phyloP scores from a whole-genome alignment of 2,329 filamentous ascomycete genomes.

The Ophiostoma sp. region DNA sequence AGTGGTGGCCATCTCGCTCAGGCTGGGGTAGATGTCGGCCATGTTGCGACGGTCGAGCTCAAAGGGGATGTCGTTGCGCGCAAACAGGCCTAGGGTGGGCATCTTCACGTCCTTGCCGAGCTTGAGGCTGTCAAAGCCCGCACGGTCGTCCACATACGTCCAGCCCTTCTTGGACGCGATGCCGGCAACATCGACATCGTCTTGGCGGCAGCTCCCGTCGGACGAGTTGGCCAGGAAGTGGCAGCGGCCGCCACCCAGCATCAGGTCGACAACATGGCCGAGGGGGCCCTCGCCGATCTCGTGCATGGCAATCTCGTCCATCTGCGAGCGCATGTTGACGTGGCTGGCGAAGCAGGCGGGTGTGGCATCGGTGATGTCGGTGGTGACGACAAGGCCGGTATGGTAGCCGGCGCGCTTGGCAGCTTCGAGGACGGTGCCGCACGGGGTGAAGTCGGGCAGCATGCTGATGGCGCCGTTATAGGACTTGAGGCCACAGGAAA shows the following conservation, averaged over 20 bases:
- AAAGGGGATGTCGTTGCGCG: constrained; percentile 76
- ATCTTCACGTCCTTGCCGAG: constrained; percentile 64
- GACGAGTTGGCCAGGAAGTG: constrained; percentile 84
- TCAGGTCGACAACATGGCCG: constrained; percentile 81
- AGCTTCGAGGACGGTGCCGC: constrained; percentile 87
- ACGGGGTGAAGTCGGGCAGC: constrained; percentile 76
- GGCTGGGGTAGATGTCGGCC: constrained; percentile 74
- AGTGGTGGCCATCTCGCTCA: constrained; percentile 85
- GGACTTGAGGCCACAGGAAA: constrained; percentile 86
- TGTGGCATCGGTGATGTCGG: constrained; percentile 89
- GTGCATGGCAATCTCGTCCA: constrained; percentile 88
- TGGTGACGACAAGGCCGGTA: constrained; percentile 92
- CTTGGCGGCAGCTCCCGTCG: constrained; percentile 72
- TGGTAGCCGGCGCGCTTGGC: constrained; percentile 86
- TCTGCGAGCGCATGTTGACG: constrained; percentile 70
- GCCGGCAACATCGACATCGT: constrained; percentile 68
- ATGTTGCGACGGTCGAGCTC: constrained; percentile 83
- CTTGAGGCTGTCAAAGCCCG: constrained; percentile 69
- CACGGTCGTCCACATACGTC: constrained; percentile 67
- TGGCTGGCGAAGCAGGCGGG: constrained; percentile 93
- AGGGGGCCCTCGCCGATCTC: constrained; percentile 84
- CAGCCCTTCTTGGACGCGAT: constrained; percentile 73
- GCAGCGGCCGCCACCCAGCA: constrained; percentile 88
- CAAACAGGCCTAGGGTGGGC: constrained; percentile 82
- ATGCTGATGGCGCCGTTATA: constrained; percentile 97